These are phyloP conservation scores for Macroventuria anomochaeta DNA, from an alignment of 2,329 filamentous ascomycete genomes.

Conservation along the genomic window DNA sequence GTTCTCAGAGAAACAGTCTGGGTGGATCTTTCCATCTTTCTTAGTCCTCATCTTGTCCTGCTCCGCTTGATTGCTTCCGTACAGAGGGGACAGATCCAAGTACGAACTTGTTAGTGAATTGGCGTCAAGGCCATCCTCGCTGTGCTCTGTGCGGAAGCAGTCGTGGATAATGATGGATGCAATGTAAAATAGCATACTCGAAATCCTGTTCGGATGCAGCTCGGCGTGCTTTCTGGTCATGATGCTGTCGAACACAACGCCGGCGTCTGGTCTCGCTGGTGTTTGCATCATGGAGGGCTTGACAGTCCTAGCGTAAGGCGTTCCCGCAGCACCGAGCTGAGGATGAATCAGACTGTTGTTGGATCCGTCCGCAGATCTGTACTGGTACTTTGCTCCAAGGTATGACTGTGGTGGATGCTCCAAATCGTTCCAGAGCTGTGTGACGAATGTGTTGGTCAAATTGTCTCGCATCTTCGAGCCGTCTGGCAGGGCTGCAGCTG, in stretches of 20 bases:
- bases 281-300: conserved; percentile 63
- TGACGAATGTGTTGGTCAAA: conserved; percentile 54
- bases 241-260: conserved; percentile 70
- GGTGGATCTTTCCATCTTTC: conserved; percentile 72
- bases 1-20: conserved; percentile 72
- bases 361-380: conserved; percentile 58
- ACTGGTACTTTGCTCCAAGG: conserved; percentile 54
- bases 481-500: conserved; percentile 53
- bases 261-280: conserved; percentile 68
- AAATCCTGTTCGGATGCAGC: conserved; percentile 74
- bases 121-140: conserved; percentile 59
- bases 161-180: conserved; percentile 71
- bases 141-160: conserved; percentile 68
- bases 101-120: conserved; percentile 75
- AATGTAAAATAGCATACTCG: conserved; percentile 76
- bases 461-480: conserved; percentile 47
- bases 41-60: conserved; percentile 70
- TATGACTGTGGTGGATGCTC: conserved; percentile 56
- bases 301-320: conserved; percentile 74
- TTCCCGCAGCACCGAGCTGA: conserved; percentile 68
- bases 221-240: conserved; percentile 68
- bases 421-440: conserved; percentile 56
- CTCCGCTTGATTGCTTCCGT: conserved; percentile 72
- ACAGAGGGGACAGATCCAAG: conserved; percentile 74
- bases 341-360: conserved; percentile 67